Evolutionary conservation across 257 asterid genomes (phyloP), one percentile per base, ranked within the genome.

Genomic region (Fraxinus cuspidata): DNA sequence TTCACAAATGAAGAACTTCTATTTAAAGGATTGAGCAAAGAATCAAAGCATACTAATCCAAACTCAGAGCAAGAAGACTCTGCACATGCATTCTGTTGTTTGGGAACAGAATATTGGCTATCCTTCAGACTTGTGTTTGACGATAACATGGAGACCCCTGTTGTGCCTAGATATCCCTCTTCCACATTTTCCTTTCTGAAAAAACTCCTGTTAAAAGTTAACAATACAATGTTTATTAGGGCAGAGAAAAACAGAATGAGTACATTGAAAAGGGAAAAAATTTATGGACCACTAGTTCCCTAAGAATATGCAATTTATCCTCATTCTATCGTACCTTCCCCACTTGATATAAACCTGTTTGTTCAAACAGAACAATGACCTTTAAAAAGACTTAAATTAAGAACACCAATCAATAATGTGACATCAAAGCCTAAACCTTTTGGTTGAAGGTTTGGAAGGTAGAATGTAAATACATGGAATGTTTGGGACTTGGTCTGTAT

Each of bases 11-110:
- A 84, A 5, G 90, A 81, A 78, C 83, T 82, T 80, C 83, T 86
- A 79, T 87, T 75, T 53, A 91, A 64, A 3, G 99, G 99, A 82
- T 94, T 94, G 84, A 94, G 90, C 71, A 94, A 80, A 0, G 97
- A 91, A 69, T 91, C 97, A 0, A 93, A 90, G 86, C 89, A 89
- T 42, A 94, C 99, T 65, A 84, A 74, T 63, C 99, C 99, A 5
- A 94, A 94, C 70, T 86, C 92, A 0, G 72, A 80, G 51, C 81
- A 51, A 13, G 84, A 65, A 69, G 87, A 73, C 77, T 83, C 88
- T 53, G 79, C 84, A 13, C 44, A 73, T 7, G 81, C 53, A 40
- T 80, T 88, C 74, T 72, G 87, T 16, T 35, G 86, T 53, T 85
- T 82, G 37, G 76, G 77, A 16, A 35, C 5, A 28, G 84, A 77